Evolutionary conservation across 140 eudicot species (phyloP).

Genomic region (Senecio squalidus): DNA sequence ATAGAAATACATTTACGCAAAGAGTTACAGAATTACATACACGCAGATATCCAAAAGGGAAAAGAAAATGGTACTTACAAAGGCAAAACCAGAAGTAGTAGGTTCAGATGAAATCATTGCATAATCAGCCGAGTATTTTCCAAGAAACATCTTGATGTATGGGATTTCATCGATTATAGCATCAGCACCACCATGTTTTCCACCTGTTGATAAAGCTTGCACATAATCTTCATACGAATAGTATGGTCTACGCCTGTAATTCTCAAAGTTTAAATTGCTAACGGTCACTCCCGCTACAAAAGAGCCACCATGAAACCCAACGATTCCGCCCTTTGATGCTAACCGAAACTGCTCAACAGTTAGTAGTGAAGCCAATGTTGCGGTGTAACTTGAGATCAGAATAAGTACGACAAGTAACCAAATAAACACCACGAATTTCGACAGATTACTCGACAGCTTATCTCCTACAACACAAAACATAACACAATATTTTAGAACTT

Average conservation of each 20-base stretch:
- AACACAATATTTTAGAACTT: not conserved
- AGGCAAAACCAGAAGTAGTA: too few species aligned
- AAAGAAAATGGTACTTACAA: too few species aligned
- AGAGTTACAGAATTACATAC: too few species aligned
- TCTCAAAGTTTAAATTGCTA: conserved; percentile 12
- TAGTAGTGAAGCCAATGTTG: conserved; percentile 25
- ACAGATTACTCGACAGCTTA: conserved; percentile 10
- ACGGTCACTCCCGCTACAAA: conserved; percentile 7
- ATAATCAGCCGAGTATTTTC: not conserved
- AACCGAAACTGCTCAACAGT: conserved; percentile 18
- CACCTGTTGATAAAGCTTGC: conserved; percentile 24
- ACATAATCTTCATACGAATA: conserved; percentile 19
- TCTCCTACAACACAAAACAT: conserved; percentile 15
- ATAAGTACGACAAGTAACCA: conserved; percentile 29
- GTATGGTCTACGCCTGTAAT: conserved; percentile 8
- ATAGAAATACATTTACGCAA: too few species aligned
- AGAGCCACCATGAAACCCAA: conserved; percentile 14
- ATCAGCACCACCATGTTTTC: conserved; percentile 31
- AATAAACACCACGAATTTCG: conserved; percentile 11
- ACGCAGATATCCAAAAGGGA: too few species aligned
- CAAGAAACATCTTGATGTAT: conserved; percentile 29
- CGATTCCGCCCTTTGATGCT: conserved; percentile 17
- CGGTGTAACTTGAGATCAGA: conserved; percentile 30
- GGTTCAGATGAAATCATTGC: too few species aligned
- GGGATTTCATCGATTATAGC: conserved; percentile 43